A percentile compares a stretch with the other conserved stretches of the same genome.
Conservation (phyloP, 129 eudicot genomes). For the Logfia minima region DNA sequence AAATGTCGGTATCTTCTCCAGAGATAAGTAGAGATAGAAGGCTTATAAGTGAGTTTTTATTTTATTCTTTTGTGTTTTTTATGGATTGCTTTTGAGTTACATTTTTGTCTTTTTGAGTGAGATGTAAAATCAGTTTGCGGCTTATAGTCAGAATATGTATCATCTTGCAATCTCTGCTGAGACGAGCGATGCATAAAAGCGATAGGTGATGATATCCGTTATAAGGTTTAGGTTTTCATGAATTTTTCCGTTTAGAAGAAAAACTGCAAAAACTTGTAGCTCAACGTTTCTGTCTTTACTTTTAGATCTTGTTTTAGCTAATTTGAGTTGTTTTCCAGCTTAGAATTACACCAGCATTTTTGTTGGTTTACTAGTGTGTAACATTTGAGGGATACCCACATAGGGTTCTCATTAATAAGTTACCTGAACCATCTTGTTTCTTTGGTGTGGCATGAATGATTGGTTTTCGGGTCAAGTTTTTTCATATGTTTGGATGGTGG, state of each 20-base stretch:
- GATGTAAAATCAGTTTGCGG: conserved; percentile 71
- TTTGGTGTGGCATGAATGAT: conserved; percentile 19
- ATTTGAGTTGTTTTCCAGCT: conserved; percentile 2
- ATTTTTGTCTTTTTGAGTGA: conserved; percentile 53
- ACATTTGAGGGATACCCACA: conserved; percentile 45
- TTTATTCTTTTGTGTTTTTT: conserved; percentile 28
- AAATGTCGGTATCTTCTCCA: conserved; percentile 28
- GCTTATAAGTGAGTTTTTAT: conserved; percentile 34
- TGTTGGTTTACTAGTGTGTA: conserved; percentile 40
- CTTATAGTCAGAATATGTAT: conserved; percentile 53
- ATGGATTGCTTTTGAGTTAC: conserved; percentile 46
- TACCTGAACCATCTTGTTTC: conserved; percentile 22
- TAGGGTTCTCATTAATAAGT: conserved; percentile 45
- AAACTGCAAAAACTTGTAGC: conserved; percentile 32
- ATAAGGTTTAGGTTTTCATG: conserved; percentile 25
- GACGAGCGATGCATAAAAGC: conserved; percentile 40
- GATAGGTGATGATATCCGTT: conserved; percentile 27
- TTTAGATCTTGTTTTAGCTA: conserved; percentile 15
- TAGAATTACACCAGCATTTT: conserved; percentile 10
- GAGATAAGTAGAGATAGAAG: conserved; percentile 46
- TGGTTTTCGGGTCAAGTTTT: conserved; percentile 11
- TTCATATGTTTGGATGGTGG: conserved; percentile 17
- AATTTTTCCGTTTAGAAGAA: conserved; percentile 16
- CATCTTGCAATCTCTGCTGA: conserved; percentile 54
- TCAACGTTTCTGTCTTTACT: conserved; percentile 9